Conservation (phyloP, 2,329 filamentous ascomycete species). For the Geosmithia morbida region DNA sequence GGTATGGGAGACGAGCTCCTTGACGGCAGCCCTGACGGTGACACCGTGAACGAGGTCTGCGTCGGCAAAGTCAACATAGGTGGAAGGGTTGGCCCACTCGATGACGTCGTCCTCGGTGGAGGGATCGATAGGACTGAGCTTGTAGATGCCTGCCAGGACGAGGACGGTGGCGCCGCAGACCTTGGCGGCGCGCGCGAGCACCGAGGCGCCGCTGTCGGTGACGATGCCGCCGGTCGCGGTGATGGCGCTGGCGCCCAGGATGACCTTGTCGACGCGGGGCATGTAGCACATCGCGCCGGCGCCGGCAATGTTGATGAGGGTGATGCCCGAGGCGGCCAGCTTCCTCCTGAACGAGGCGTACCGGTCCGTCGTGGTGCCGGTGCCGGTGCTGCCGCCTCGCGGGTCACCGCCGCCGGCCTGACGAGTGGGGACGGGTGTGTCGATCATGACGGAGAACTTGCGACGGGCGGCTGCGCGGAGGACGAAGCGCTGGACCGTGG, state of each 20-base stretch:
- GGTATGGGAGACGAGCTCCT: conserved; percentile 69
- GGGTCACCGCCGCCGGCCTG: neutral
- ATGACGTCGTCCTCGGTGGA: conserved; percentile 71
- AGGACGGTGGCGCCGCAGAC: conserved; percentile 74
- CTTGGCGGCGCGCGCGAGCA: conserved; percentile 74
- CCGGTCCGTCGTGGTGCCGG: conserved; percentile 19
- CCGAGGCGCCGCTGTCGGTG: conserved; percentile 67
- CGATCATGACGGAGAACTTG: conserved; percentile 82
- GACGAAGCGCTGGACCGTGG: conserved; percentile 80
- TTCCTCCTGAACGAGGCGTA: conserved; percentile 57
- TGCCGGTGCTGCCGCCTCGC: conserved; percentile 11
- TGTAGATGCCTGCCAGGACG: conserved; percentile 83
- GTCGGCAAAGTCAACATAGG: conserved; percentile 63
- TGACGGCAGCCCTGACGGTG: conserved; percentile 64
- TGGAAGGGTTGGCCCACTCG: conserved; percentile 72
- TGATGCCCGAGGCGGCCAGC: conserved; percentile 62
- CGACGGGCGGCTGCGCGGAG: conserved; percentile 77
- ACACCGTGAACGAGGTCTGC: conserved; percentile 60
- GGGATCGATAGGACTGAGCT: conserved; percentile 79
- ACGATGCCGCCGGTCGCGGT: conserved; percentile 79
- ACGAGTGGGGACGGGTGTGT: conserved; percentile 38
- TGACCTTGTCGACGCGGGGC: conserved; percentile 89
- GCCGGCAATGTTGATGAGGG: conserved; percentile 72
- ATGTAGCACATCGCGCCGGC: conserved; percentile 85
- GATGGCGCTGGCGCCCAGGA: conserved; percentile 76